Base-by-base conservation (phyloP, 768 basidiomycete species). In the Tulasnella sp. region DNA sequence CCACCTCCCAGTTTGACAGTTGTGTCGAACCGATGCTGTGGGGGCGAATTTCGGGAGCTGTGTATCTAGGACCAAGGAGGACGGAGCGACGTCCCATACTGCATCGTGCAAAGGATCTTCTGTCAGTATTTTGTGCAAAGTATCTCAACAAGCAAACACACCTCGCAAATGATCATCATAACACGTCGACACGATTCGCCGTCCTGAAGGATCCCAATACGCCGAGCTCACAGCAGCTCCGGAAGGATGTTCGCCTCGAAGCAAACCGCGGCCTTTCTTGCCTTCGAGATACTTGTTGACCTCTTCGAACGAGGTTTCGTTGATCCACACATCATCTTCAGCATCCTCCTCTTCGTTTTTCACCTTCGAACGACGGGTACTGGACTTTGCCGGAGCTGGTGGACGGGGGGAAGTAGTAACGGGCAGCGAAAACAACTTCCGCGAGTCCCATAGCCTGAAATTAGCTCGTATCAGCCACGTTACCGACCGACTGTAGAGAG, bases 1-100 rank as follows among this genome's bases (percentile, higher is more conserved):
- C 93, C 93, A 95, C 84, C 87, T 89, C 0, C 93, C 93, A 9
- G 93, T 94, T 82, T 94, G 93, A 80, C 92, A 93, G 78, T 91
- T 91, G 79, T 94, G 93, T 7, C 82, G 83, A 69, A 93, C 84
- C 12, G 86, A 87, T 77, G 82, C 84, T 79, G 91, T 89, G 0
- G 93, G 93, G 40, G 87, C 86, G 68, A 90, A 88, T 2, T 86
- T 86, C 36, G 89, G 86, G 80, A 93, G 91, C 8, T 86, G 80
- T 0, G 70, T 77, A 45, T 79, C 77, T 12, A 77, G 14, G 85
- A 83, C 37, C 82, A 92, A 86, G 76, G 82, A 83, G 12, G 85
- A 82, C 1, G 89, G 86, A 25, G 87, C 84, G 69, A 93, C 83
- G 79, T 94, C 89, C 93, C 93, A 95, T 42, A 95, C 93, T 95